phyloP scores from a whole-genome alignment of 2,329 filamentous ascomycete genomes.

The Plectosphaerella plurivora region DNA sequence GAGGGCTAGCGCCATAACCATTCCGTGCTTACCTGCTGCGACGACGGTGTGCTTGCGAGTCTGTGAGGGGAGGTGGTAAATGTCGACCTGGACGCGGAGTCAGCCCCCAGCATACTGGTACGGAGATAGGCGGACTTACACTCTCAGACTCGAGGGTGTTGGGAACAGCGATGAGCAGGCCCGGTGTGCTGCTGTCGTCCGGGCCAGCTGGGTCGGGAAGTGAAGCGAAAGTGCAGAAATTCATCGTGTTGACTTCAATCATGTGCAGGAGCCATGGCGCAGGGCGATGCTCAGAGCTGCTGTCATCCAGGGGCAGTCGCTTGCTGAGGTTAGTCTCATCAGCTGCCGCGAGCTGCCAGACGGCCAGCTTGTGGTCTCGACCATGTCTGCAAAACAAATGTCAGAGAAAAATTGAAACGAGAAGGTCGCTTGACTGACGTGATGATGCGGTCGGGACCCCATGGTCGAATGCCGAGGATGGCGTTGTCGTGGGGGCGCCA shows the following conservation, averaged over 20 bases:
- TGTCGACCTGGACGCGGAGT: constrained; percentile 56
- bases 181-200: background rate
- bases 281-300: constrained; percentile 37
- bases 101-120: background rate
- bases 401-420: background rate
- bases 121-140: constrained; percentile 33
- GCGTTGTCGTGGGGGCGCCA: constrained; percentile 82
- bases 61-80: constrained; percentile 77
- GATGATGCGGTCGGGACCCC: constrained; percentile 70
- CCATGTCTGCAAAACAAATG: constrained; percentile 61
- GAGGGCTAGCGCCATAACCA: constrained; percentile 81
- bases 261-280: constrained; percentile 84
- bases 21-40: constrained; percentile 55
- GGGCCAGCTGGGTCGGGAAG: constrained; percentile 26
- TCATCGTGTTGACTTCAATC: constrained; percentile 85
- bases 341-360: constrained; percentile 68
- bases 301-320: constrained; percentile 65
- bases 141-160: constrained; percentile 71
- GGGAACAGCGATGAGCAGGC: constrained; percentile 70
- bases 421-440: constrained; percentile 56
- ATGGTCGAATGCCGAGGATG: constrained; percentile 69
- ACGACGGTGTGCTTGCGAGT: constrained; percentile 58
- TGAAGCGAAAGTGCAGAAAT: constrained; percentile 82
- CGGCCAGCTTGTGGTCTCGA: constrained; percentile 77
- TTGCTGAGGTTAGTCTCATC: constrained; percentile 64